Evolutionary conservation across 2,329 filamentous ascomycete genomes (phyloP).

Genomic region (Diaporthe eres): DNA sequence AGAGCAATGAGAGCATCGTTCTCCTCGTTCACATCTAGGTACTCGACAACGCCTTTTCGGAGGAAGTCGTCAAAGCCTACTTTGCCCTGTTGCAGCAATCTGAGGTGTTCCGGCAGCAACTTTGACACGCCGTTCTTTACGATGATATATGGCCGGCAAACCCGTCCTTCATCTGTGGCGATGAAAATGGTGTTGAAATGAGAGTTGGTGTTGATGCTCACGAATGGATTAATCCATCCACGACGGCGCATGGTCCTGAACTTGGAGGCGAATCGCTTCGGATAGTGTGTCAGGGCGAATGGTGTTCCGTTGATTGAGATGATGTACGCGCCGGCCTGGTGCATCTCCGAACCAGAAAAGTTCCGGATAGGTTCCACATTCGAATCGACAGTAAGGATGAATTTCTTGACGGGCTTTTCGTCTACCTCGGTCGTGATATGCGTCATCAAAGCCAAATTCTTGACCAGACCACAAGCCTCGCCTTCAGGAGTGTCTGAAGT

Average conservation of each 20-base stretch:
- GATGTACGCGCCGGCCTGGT: slow-evolving; percentile 85
- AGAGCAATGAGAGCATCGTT: slow-evolving; percentile 95
- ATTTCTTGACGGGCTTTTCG: slow-evolving; percentile 88
- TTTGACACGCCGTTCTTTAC: slow-evolving; percentile 90
- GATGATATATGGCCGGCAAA: slow-evolving; percentile 95
- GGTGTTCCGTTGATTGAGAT: slow-evolving; percentile 98
- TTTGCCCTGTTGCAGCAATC: slow-evolving; percentile 84
- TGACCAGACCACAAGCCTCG: slow-evolving; percentile 97
- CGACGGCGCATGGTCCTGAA: slow-evolving; percentile 91
- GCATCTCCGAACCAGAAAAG: slow-evolving; percentile 85
- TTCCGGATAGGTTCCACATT: slow-evolving; percentile 83
- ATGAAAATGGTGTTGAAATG: slow-evolving; percentile 94
- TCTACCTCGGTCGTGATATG: slow-evolving; percentile 98
- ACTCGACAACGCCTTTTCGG: slow-evolving; percentile 90
- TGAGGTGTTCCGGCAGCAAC: slow-evolving; percentile 83
- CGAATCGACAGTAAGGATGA: slow-evolving; percentile 88
- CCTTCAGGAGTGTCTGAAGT: slow-evolving; percentile 98
- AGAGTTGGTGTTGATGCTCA: slow-evolving; percentile 95
- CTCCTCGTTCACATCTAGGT: slow-evolving; percentile 98
- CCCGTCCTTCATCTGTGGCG: slow-evolving; percentile 95
- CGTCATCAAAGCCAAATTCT: slow-evolving; percentile 98
- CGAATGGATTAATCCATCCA: slow-evolving; percentile 94
- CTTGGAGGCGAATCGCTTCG: slow-evolving; percentile 86
- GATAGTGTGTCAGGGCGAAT: slow-evolving; percentile 86
- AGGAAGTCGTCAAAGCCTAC: slow-evolving; percentile 96